Evolutionary conservation across 345 rosid species (phyloP).

Genomic region (Excoecaria agallocha): DNA sequence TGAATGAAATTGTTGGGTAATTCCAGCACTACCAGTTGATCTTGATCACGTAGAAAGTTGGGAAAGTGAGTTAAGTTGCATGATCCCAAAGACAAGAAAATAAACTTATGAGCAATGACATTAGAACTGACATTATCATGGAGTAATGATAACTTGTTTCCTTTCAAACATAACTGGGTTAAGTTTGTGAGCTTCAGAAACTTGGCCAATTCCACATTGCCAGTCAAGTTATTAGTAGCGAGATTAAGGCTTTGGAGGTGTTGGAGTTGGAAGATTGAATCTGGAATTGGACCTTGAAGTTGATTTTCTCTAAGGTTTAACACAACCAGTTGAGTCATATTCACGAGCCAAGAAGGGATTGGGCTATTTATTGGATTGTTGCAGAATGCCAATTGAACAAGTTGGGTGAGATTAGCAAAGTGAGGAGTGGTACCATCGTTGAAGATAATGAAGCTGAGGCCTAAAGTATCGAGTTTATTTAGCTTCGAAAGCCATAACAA

Average conservation of each 20-base stretch:
- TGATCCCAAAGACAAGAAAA: neutral
- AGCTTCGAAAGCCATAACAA: neutral
- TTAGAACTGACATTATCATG: neutral
- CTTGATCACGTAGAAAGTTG: neutral
- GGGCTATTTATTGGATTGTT: neutral
- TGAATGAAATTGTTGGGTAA: too few relatives aligned
- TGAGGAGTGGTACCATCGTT: neutral
- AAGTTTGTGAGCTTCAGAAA: neutral
- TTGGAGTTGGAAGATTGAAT: neutral
- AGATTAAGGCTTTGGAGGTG: neutral
- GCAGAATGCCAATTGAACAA: neutral
- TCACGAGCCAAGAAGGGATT: constrained; percentile 2
- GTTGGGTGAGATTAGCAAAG: neutral
- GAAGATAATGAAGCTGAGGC: neutral
- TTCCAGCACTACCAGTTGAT: neutral
- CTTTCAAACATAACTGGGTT: neutral
- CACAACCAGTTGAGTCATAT: neutral
- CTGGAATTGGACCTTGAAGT: neutral
- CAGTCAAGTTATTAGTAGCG: neutral
- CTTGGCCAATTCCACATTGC: neutral
- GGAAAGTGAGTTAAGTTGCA: neutral
- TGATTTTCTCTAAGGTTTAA: neutral
- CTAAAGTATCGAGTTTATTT: neutral
- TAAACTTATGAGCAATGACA: neutral
- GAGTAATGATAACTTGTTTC: neutral